Percentiles rank a stretch among this genome's conserved stretches.
These are phyloP conservation scores for Aureobasidium vineae DNA, from an alignment of 2,329 filamentous ascomycete species.

Conservation along the genomic window DNA sequence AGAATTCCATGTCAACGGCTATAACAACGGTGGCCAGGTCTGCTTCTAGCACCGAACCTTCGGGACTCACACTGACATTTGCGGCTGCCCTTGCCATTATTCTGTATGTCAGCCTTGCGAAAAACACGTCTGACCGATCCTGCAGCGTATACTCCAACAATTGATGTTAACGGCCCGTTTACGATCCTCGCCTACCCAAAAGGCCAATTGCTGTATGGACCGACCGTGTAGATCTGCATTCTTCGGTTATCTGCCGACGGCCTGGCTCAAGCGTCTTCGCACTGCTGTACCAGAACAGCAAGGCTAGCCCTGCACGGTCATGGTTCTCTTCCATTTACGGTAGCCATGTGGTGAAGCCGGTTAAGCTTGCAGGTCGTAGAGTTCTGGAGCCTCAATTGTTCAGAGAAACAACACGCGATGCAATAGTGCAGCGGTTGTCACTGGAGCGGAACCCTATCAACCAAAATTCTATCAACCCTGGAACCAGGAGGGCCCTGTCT, in stretches of 20 bases:
- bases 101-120: background rate
- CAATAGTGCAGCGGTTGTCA: conserved; percentile 21
- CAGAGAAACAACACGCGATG: conserved; percentile 16
- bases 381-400: conserved; percentile 22
- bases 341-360: conserved; percentile 13
- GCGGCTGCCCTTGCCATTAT: background rate
- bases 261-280: conserved; percentile 11
- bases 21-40: conserved; percentile 16
- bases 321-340: conserved; percentile 20
- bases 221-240: conserved; percentile 7
- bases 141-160: conserved; percentile 23
- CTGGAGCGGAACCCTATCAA: conserved; percentile 5
- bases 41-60: conserved; percentile 11
- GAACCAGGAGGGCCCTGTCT: background rate
- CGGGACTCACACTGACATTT: background rate
- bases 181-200: conserved; percentile 1
- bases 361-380: conserved; percentile 6
- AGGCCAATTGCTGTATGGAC: background rate
- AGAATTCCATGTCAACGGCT: conserved; percentile 24
- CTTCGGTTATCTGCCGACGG: conserved; percentile 11
- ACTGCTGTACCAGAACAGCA: conserved; percentile 3
- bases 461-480: background rate
- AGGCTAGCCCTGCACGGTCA: conserved; percentile 22
- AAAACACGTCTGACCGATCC: background rate
- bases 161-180: conserved; percentile 23